Evolutionary conservation across 768 basidiomycete species (phyloP).

Genomic region (Trametes coccinea): DNA sequence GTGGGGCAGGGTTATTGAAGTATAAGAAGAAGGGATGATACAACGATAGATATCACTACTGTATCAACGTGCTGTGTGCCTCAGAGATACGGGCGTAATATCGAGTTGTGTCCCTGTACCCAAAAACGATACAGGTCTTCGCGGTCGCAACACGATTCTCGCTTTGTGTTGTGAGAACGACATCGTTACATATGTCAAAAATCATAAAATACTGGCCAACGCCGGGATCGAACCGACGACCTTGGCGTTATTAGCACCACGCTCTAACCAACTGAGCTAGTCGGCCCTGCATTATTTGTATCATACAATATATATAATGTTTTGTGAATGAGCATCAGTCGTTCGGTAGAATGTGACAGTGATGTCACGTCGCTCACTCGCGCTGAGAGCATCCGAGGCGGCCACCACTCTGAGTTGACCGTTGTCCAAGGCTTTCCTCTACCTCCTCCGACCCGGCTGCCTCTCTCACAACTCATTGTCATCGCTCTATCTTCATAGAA

Average conservation of each 20-base stretch:
- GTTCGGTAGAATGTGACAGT: conserved; percentile 5
- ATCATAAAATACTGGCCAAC: conserved; percentile 21
- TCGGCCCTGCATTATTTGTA: conserved; percentile 48
- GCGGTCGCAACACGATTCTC: too few relatives aligned
- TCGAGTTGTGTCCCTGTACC: too few relatives aligned
- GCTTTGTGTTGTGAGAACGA: too few relatives aligned
- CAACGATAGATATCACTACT: too few relatives aligned
- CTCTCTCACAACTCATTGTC: too few relatives aligned
- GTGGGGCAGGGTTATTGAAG: conserved; percentile 3
- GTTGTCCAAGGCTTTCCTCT: not conserved
- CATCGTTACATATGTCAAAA: too few relatives aligned
- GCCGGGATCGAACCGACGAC: conserved; percentile 29
- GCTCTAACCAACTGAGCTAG: conserved; percentile 95
- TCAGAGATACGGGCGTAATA: too few relatives aligned
- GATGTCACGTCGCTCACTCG: not conserved
- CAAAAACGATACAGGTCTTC: too few relatives aligned
- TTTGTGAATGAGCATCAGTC: not conserved
- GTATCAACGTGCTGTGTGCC: too few relatives aligned
- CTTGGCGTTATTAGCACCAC: conserved; percentile 68
- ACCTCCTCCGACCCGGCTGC: not conserved
- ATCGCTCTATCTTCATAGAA: too few relatives aligned
- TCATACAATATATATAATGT: too few relatives aligned
- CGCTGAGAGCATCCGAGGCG: not conserved
- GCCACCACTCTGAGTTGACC: not conserved
- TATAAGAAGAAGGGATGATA: conserved; percentile 10